These are phyloP conservation scores for Diaporthe sp. DNA, from an alignment of 2,329 filamentous ascomycete species.

Conservation along the genomic window DNA sequence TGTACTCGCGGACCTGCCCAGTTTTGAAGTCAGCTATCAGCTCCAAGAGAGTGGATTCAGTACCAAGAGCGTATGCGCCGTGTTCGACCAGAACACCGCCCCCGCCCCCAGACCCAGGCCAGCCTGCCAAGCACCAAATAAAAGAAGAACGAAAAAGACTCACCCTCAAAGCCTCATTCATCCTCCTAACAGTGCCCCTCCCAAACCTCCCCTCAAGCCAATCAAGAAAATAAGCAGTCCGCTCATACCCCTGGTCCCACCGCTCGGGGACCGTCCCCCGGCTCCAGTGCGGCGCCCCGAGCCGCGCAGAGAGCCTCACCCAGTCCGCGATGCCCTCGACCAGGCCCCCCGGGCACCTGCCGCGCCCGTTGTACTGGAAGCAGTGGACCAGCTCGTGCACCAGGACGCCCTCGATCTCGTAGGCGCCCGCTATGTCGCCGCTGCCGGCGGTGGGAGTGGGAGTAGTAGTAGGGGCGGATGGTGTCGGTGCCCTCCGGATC, in stretches of 20 bases:
- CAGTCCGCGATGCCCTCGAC: conserved; percentile 95
- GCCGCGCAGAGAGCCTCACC: conserved; percentile 79
- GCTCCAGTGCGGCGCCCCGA: conserved; percentile 88
- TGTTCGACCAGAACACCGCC: no score
- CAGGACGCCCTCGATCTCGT: conserved; percentile 84
- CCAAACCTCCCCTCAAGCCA: conserved; percentile 80
- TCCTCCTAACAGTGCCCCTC: conserved; percentile 64
- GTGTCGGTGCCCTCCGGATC: conserved; percentile 43
- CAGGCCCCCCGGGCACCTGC: conserved; percentile 76
- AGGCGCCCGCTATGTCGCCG: conserved; percentile 47
- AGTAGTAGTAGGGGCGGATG: conserved; percentile 36
- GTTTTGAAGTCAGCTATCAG: not conserved
- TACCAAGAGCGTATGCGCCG: no score
- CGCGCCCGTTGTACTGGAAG: conserved; percentile 80
- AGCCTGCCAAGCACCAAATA: not conserved
- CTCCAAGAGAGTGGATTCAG: not conserved
- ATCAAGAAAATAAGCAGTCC: conserved; percentile 90
- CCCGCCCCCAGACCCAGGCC: no score
- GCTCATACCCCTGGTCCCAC: conserved; percentile 94
- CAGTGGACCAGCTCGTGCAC: conserved; percentile 96
- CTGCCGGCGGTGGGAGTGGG: conserved; percentile 22
- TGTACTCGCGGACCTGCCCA: conserved; percentile 57
- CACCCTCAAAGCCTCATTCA: conserved; percentile 76
- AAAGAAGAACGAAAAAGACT: conserved; percentile 38
- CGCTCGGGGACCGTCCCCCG: conserved; percentile 58